These are phyloP conservation scores for Penicillium simplicissimum DNA, from an alignment of 495 filamentous ascomycete species.

Conservation along the genomic window DNA sequence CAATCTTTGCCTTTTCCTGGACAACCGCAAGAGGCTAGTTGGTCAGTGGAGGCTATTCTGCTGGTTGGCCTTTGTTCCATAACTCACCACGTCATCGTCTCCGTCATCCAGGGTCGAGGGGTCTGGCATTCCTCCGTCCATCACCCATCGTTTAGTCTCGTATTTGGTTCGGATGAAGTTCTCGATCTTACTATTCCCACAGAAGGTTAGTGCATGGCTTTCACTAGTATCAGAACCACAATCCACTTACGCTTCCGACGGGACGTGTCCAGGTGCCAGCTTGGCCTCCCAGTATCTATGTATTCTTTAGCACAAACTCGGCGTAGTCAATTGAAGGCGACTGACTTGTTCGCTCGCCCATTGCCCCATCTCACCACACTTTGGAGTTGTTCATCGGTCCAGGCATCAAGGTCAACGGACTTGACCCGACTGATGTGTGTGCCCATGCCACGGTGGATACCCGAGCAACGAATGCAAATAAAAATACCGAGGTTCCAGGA, in stretches of 20 bases:
- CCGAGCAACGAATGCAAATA: conserved; percentile 95
- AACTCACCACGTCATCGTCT: conserved; percentile 73
- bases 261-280: conserved; percentile 85
- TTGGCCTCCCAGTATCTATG: conserved; percentile 92
- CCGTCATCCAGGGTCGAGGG: conserved; percentile 81
- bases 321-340: conserved; percentile 18
- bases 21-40: conserved; percentile 69
- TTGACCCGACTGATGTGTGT: conserved; percentile 98
- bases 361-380: conserved; percentile 95
- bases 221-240: conserved; percentile 7
- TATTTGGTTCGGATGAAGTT: conserved; percentile 99
- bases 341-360: conserved; percentile 85
- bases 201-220: conserved; percentile 2
- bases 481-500: conserved; percentile 97
- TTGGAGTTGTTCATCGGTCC: conserved; percentile 96
- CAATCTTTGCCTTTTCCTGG: conserved; percentile 70
- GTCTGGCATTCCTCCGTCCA: conserved; percentile 94
- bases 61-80: neutral
- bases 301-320: conserved; percentile 17
- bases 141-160: conserved; percentile 95
- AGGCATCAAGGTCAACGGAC: conserved; percentile 94
- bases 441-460: conserved; percentile 97
- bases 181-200: conserved; percentile 75
- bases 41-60: conserved; percentile 23
- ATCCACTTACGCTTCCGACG: conserved; percentile 76